phyloP scores from a whole-genome alignment of 805 yeast species.

The Trichomonascus vanleenenianus region DNA sequence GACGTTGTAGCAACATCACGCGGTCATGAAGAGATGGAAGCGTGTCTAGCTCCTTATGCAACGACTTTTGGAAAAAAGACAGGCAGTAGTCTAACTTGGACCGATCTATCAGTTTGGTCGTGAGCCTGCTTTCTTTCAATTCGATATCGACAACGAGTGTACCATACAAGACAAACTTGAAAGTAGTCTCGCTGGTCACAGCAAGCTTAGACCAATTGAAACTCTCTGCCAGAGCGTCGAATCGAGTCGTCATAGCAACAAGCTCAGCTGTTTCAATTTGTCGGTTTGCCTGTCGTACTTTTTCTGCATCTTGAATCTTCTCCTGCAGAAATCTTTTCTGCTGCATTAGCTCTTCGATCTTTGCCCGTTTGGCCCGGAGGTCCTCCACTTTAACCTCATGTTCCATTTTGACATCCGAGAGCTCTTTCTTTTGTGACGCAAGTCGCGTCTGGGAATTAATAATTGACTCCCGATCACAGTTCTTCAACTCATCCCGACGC shows the following conservation, averaged over 20 bases:
- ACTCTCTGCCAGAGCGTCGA: background rate
- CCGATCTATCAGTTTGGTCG: background rate
- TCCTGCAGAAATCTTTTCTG: constrained; percentile 6
- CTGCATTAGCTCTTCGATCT: constrained; percentile 9
- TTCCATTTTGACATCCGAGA: constrained; percentile 4
- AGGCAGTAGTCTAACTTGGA: background rate
- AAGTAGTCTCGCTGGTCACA: no score
- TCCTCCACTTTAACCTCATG: constrained; percentile 2
- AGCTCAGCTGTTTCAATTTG: constrained; percentile 18
- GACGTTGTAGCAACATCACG: background rate
- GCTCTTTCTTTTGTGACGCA: constrained; percentile 6
- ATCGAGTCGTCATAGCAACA: background rate
- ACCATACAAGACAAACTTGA: background rate
- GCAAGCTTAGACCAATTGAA: no score
- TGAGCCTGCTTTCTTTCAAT: background rate
- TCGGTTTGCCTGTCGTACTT: constrained; percentile 12
- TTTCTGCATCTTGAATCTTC: constrained; percentile 17
- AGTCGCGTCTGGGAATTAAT: constrained; percentile 13
- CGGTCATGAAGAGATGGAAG: background rate
- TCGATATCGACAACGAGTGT: background rate
- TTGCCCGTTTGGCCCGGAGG: constrained; percentile 9
- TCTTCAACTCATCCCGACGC: constrained; percentile 11
- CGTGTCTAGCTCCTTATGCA: background rate
- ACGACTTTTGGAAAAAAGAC: constrained; percentile 1
- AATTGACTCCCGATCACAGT: constrained; percentile 15